Evolutionary conservation across 108 stramenopile genomes (phyloP), one percentile per base, ranked within the genome.

Genomic region (Nitzschia putrida): DNA sequence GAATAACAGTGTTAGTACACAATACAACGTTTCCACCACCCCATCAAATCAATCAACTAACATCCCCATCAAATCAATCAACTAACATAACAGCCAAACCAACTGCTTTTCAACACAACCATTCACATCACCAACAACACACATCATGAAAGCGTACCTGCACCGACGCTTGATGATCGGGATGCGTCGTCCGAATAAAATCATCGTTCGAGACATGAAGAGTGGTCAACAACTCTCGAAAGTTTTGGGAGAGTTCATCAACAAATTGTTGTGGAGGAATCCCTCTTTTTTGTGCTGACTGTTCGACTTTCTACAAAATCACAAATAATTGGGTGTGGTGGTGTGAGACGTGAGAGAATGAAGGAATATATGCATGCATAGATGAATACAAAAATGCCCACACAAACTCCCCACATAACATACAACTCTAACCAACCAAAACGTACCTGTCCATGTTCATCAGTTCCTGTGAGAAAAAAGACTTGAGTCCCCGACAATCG

Each of bases 401-500:
- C n/a, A n/a, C n/a, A n/a, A n/a, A 14, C 18, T 21, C 18, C 18
- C 53, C 10, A 20, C 8, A 53, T 20, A 1, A 20, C 38, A 38
- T 16, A 2, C 18, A 29, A 51, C 16, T 8, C 29, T n/a, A 18
- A 38, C 38, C 26, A 50, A 1, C n/a, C 6, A 59, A 13, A 13
- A 58, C 80, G 20, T 44, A 84, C 86, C 75, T 96, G 96, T 0
- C 98, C 98, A 63, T 98, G 97, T 80, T 99, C 98, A 80, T 99
- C 98, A 8, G 97, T 95, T 40, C 98, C 98, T 49, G 80, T 95
- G 26, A 97, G 76, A 72, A 99, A 98, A 80, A 90, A 95, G 0
- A 97, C 96, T 25, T 90, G 85, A 2, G 93, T 80, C 6, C 97
- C 96, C 24, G 78, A 80, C 23, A 96, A 71, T n/a, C 97, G 82